These are phyloP conservation scores for Thyridium curvatum DNA, from an alignment of 2,329 filamentous ascomycete genomes.

Conservation along the genomic window DNA sequence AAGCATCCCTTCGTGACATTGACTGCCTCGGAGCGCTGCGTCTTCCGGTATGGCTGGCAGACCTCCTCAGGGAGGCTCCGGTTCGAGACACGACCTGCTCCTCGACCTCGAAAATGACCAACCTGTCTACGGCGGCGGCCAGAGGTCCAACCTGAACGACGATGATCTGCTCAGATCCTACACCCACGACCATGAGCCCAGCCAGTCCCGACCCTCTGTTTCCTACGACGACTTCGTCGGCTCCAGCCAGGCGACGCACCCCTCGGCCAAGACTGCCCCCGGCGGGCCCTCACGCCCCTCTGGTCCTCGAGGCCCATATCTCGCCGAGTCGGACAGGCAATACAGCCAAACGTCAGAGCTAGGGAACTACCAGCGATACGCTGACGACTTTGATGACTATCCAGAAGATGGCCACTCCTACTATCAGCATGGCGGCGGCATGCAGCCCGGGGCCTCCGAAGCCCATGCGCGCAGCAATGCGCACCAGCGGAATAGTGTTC, in stretches of 20 bases:
- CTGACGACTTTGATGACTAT: constrained; percentile 78
- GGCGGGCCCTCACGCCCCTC: constrained; percentile 7
- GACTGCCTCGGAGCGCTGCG: constrained; percentile 15
- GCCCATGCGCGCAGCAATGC: constrained; percentile 45
- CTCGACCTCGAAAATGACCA: constrained; percentile 69
- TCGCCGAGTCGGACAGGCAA: constrained; percentile 33
- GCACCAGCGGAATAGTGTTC: constrained; percentile 79
- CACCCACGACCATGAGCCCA: constrained; percentile 60
- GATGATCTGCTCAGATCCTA: constrained; percentile 73
- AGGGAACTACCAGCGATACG: constrained; percentile 86
- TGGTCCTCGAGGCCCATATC: constrained; percentile 34
- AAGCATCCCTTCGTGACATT: constrained; percentile 15
- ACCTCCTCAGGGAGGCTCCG: constrained; percentile 44
- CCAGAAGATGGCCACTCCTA: constrained; percentile 72
- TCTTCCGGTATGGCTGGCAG: constrained; percentile 55
- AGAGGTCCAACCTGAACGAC: constrained; percentile 63
- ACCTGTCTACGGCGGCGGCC: constrained; percentile 67
- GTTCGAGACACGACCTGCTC: constrained; percentile 56
- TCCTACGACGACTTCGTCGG: constrained; percentile 96
- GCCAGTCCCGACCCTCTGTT: constrained; percentile 70
- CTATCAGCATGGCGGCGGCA: constrained; percentile 66
- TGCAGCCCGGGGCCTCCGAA: constrained; percentile 28
- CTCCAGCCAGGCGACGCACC: constrained; percentile 44
- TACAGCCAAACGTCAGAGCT: constrained; percentile 75
- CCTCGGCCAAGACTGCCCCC: constrained; percentile 31